These are phyloP conservation scores for Fusarium decemcellulare DNA, from an alignment of 2,329 filamentous ascomycete species.

Conservation along the genomic window DNA sequence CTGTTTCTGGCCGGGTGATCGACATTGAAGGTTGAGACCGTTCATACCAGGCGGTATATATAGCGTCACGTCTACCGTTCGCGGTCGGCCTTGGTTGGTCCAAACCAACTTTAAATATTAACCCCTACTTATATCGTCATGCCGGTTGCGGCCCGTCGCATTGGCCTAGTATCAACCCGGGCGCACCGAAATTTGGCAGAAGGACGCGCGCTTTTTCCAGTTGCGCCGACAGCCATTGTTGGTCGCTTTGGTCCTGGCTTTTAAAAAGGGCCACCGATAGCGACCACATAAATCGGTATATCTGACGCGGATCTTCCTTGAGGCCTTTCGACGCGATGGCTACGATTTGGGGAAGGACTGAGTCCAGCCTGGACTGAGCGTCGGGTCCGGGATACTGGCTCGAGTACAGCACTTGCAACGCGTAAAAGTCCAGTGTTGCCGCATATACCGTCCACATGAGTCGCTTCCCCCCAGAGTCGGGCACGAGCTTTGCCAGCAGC, in stretches of 20 bases:
- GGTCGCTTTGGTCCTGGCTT: background rate
- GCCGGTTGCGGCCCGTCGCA: constrained; percentile 1
- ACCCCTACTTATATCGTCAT: background rate
- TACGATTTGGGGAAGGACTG: constrained; percentile 22
- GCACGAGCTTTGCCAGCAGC: constrained; percentile 5
- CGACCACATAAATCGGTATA: constrained; percentile 43
- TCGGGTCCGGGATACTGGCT: constrained; percentile 8
- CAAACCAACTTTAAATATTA: background rate
- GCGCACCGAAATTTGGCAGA: constrained; percentile 35
- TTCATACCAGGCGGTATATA: too few relatives aligned
- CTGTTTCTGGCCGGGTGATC: too few relatives aligned
- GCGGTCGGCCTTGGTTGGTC: too few relatives aligned
- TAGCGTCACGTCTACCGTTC: too few relatives aligned
- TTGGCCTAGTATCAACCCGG: constrained; percentile 27
- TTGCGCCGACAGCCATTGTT: constrained; percentile 32
- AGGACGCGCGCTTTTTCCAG: constrained; percentile 27
- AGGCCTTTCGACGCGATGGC: constrained; percentile 37
- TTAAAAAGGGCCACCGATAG: constrained; percentile 37
- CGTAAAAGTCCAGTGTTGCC: constrained; percentile 37
- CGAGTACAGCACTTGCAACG: constrained; percentile 25
- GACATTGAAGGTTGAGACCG: too few relatives aligned
- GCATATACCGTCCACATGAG: constrained; percentile 44
- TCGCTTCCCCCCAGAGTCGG: constrained; percentile 32
- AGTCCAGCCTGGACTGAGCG: background rate
- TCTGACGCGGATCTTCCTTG: constrained; percentile 29